Percentiles rank a stretch among this genome's conserved stretches.
phyloP scores from a whole-genome alignment of 441 rosid genomes.

The Lagerstroemia fauriei region DNA sequence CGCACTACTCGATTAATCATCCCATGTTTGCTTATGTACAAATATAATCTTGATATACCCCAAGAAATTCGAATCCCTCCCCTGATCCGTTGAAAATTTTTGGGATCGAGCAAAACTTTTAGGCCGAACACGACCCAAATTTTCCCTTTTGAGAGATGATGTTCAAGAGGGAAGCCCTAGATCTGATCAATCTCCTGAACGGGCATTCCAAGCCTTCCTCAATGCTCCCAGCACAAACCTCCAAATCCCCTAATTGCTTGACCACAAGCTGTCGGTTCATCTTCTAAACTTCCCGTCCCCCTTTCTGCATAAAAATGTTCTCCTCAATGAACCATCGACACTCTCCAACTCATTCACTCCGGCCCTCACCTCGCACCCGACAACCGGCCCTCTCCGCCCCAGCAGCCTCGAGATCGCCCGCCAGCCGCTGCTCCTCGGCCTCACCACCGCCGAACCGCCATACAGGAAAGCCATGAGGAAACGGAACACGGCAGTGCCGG shows the following conservation, averaged over 20 bases:
- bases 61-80: too few relatives aligned
- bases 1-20: too few relatives aligned
- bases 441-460: background rate
- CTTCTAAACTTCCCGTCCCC: background rate
- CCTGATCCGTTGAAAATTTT: background rate
- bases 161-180: slow-evolving; percentile 19
- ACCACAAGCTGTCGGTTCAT: background rate
- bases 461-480: slow-evolving; percentile 5
- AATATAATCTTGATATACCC: too few relatives aligned
- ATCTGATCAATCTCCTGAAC: slow-evolving; percentile 18
- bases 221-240: background rate
- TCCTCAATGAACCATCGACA: background rate
- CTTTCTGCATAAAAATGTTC: background rate
- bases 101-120: background rate
- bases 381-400: background rate
- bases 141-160: slow-evolving; percentile 10
- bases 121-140: too few relatives aligned
- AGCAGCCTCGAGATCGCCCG: slow-evolving; percentile 15
- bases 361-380: background rate
- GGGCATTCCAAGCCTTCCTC: slow-evolving; percentile 10
- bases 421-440: slow-evolving; percentile 10
- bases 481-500: slow-evolving; percentile 7
- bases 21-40: too few relatives aligned
- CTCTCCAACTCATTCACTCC: slow-evolving; percentile 3
- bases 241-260: slow-evolving; percentile 21